A percentile compares a stretch with the other conserved stretches of the same genome.
These are phyloP conservation scores for Eragrostis curvula DNA, from an alignment of 176 grass and related monocot species.

Conservation along the genomic window DNA sequence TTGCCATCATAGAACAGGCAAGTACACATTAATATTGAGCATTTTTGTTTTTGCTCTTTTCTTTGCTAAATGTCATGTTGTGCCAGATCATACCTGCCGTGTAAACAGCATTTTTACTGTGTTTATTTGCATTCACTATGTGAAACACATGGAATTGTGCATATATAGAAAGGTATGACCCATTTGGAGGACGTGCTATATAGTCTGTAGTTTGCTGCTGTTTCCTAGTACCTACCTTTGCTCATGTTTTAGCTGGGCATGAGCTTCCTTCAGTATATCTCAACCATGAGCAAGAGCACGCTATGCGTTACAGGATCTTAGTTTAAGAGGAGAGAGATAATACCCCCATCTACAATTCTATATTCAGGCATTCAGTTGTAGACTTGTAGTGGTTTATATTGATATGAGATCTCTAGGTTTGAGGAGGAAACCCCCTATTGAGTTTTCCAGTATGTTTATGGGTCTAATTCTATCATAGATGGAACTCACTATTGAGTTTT, in stretches of 20 bases:
- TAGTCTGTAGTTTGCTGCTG: constrained; percentile 23
- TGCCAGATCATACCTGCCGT: constrained; percentile 10
- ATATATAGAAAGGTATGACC: neutral
- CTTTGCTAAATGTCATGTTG: neutral
- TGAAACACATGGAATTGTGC: neutral
- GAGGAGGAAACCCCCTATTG: no score
- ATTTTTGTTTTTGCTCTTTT: constrained; percentile 20
- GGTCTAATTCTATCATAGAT: neutral
- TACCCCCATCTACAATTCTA: neutral
- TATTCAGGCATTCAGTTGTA: constrained; percentile 5
- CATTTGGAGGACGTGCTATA: neutral
- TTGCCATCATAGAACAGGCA: constrained; percentile 99
- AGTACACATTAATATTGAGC: constrained; percentile 21
- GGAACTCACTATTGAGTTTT: neutral
- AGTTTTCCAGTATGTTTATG: no score
- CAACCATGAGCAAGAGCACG: constrained; percentile 4
- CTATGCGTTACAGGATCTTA: neutral
- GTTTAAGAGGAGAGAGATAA: neutral
- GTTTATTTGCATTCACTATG: neutral
- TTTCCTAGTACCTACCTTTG: neutral
- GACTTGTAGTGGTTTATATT: neutral
- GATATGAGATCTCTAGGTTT: constrained; percentile 19
- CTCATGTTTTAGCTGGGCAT: neutral
- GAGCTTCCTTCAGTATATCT: constrained; percentile 14
- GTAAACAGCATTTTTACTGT: constrained; percentile 8